A percentile compares a stretch with the other conserved stretches of the same genome.
These are phyloP conservation scores for Fraxinus excelsior DNA, from an alignment of 257 asterid species.

Conservation along the genomic window DNA sequence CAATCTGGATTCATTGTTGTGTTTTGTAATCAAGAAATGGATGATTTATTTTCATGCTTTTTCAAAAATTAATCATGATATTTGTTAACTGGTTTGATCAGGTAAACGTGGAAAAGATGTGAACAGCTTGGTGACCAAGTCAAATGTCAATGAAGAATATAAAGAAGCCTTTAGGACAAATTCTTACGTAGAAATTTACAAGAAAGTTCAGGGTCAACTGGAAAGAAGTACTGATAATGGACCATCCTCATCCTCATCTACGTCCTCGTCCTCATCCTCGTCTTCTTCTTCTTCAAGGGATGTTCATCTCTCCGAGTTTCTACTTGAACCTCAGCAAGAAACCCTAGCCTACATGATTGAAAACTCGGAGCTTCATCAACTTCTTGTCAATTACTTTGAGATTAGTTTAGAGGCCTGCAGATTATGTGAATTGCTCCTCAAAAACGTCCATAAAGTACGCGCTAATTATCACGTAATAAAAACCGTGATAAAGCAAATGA, in stretches of 20 bases:
- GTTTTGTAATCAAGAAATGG: not conserved
- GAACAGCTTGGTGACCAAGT: constrained; percentile 34
- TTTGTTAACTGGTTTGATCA: constrained; percentile 20
- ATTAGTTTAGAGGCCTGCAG: constrained; percentile 53
- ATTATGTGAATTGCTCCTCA: constrained; percentile 57
- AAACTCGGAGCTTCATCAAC: constrained; percentile 35
- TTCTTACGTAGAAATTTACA: constrained; percentile 59
- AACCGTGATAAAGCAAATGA: constrained; percentile 27
- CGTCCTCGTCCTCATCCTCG: constrained; percentile 27
- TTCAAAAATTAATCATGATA: not conserved
- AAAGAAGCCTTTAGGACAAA: constrained; percentile 68
- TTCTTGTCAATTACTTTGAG: constrained; percentile 49
- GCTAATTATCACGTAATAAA: constrained; percentile 30
- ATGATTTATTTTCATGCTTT: too few species aligned
- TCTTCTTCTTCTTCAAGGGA: constrained; percentile 26
- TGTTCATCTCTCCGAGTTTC: constrained; percentile 26
- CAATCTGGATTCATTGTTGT: too few species aligned
- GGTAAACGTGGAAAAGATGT: constrained; percentile 34
- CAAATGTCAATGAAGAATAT: constrained; percentile 62
- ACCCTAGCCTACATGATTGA: constrained; percentile 29
- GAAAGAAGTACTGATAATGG: constrained; percentile 27
- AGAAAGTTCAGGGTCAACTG: constrained; percentile 46
- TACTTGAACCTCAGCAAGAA: constrained; percentile 46
- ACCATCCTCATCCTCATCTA: constrained; percentile 26
- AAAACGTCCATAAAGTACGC: constrained; percentile 40